Evolutionary conservation across 345 rosid genomes (phyloP), one percentile per base, ranked within the genome.

Genomic region (Psidium friedrichsthalianum): DNA sequence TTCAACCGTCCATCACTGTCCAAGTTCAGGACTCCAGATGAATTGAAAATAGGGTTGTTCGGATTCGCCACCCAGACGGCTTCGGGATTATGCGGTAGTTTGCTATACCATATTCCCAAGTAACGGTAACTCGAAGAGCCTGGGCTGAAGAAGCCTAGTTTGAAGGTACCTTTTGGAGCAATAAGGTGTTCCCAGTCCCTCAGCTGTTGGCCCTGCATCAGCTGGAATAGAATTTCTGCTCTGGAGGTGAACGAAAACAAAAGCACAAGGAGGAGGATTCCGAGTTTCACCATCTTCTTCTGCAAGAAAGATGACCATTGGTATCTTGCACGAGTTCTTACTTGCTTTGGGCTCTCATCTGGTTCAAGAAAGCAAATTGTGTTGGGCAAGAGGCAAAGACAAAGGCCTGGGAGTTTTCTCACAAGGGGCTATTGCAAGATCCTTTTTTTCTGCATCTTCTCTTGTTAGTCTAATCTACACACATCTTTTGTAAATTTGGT

Each of bases 61-160:
- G 93, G 91, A 85, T 93, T 93, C 69, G 92, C 97, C 51, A 93
- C 93, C 95, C 95, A 93, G 32, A 92, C 86, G 3, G 88, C 88
- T 32, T 86, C 88, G 0, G 93, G 91, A 84, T 92, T 82, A 74
- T 76, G 15, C 15, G 91, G 91, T 49, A 88, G 61, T 42, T 61
- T 25, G 51, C 91, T 74, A 80, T 86, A 88, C 93, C 97, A 91
- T 56, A 93, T 92, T 64, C 95, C 95, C 44, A 92, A 59, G 86
- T 90, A 91, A 42, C 95, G 88, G 55, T 80, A 74, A 74, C 94
- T 92, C 25, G 93, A 89, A 49, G 94, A 87, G 57, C 69, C 88
- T 3, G 93, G 93, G 85, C 87, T 93, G 88, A 93, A 93, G 93
- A 93, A 94, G 52, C 95, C 95, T 22, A 93, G 88, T 90, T 84